A percentile compares a stretch with the other conserved stretches of the same genome.
These are phyloP conservation scores for Cavenderia fasciculata DNA, from an alignment of 78 protist species.

Conservation along the genomic window DNA sequence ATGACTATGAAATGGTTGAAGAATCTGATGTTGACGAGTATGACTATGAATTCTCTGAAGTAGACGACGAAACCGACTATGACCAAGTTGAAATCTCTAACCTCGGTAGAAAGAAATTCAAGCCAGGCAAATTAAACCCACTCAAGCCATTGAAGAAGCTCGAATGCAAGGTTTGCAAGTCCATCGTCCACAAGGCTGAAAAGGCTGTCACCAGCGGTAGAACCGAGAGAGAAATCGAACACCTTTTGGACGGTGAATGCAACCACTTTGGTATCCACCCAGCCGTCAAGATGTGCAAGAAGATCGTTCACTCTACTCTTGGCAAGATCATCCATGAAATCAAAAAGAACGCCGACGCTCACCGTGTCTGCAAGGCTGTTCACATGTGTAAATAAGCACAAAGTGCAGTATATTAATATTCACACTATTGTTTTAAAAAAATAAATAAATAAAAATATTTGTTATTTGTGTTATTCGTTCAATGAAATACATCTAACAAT, in stretches of 20 bases:
- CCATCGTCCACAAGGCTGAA: background rate
- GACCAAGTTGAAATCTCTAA: background rate
- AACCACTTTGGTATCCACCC: background rate
- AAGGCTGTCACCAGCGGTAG: background rate
- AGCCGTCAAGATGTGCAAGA: slow-evolving; percentile 21
- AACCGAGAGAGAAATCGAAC: background rate
- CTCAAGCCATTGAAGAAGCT: background rate
- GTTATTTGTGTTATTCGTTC: too few species aligned
- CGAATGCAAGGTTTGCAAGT: slow-evolving; percentile 1
- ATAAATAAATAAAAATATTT: too few species aligned
- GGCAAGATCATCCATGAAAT: background rate
- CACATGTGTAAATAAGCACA: background rate
- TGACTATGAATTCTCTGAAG: background rate
- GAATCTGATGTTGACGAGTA: background rate
- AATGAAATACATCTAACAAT: too few species aligned
- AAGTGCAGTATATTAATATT: too few species aligned
- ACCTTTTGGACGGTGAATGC: background rate
- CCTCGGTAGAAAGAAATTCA: background rate
- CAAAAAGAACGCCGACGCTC: background rate
- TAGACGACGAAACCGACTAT: too few species aligned
- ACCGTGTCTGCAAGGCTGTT: background rate
- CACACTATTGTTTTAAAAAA: too few species aligned
- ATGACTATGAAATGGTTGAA: background rate
- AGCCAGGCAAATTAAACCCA: too few species aligned
- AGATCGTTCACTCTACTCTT: background rate